Conservation (phyloP, 495 filamentous ascomycete genomes). For the Annulohypoxylon moriforme region DNA sequence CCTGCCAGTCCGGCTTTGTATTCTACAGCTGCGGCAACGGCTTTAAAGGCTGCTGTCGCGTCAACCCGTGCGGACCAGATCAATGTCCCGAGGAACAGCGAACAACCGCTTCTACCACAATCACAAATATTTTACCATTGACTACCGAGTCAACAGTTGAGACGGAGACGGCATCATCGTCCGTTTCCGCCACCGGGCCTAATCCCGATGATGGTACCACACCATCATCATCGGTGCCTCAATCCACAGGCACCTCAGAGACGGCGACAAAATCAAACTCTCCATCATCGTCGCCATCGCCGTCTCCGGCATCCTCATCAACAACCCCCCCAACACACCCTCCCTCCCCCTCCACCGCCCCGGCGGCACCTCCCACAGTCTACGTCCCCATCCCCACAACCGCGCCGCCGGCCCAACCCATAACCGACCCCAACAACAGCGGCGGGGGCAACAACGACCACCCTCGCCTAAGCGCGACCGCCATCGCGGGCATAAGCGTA, state of each 20-base stretch:
- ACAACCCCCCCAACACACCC: not conserved
- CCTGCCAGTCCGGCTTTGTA: conserved; percentile 7
- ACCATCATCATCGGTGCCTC: not conserved
- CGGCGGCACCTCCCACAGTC: not conserved
- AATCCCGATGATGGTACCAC: not conserved
- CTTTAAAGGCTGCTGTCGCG: conserved; percentile 41
- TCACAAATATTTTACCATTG: not conserved
- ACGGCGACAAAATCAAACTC: not conserved
- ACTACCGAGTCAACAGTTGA: not conserved
- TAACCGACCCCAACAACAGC: no score
- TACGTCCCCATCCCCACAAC: not conserved
- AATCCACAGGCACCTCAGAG: not conserved
- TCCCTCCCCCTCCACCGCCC: not conserved
- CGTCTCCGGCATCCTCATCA: not conserved
- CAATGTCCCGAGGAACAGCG: conserved; percentile 5
- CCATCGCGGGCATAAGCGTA: conserved; percentile 34
- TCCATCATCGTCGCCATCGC: not conserved
- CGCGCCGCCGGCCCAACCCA: not conserved
- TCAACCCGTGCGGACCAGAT: conserved; percentile 32
- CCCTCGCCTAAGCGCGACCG: not conserved
- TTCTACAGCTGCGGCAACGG: conserved; percentile 38
- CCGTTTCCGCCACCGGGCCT: not conserved
- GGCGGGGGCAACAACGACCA: not conserved
- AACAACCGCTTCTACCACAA: not conserved
- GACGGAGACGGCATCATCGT: not conserved